A percentile compares a stretch with the other conserved stretches of the same genome.
phyloP scores from a whole-genome alignment of 352 stramenopile genomes.

The Globisporangium nodosum region DNA sequence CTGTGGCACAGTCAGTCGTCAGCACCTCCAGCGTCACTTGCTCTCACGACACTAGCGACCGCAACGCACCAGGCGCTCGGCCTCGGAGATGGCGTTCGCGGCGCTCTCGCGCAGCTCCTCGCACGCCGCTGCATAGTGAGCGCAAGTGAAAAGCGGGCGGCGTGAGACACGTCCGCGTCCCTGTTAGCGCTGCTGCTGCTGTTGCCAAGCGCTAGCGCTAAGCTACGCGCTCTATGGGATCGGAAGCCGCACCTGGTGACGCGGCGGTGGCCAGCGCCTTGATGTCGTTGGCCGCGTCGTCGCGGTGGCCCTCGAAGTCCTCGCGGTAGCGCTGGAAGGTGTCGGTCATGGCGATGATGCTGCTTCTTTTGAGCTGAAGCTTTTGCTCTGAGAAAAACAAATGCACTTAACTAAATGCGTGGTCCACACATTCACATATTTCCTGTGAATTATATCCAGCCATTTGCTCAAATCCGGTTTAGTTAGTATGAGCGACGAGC shows the following conservation, averaged over 20 bases:
- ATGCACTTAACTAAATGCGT: neutral
- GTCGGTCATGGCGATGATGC: slow-evolving; percentile 51
- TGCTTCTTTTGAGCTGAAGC: neutral
- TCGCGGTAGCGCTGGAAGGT: slow-evolving; percentile 70
- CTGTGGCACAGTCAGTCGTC: slow-evolving; percentile 14
- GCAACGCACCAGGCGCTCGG: slow-evolving; percentile 53
- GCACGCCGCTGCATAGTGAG: slow-evolving; percentile 23
- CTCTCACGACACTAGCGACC: no score
- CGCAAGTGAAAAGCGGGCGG: neutral
- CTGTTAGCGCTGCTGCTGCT: neutral
- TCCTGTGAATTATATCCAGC: neutral
- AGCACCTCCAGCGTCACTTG: neutral
- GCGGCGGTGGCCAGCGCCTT: slow-evolving; percentile 41
- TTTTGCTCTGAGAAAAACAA: neutral
- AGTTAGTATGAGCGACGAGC: slow-evolving; percentile 2
- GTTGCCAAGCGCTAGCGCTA: neutral
- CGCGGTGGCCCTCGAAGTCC: slow-evolving; percentile 77
- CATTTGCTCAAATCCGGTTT: neutral
- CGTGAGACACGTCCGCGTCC: neutral
- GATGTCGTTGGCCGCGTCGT: slow-evolving; percentile 62
- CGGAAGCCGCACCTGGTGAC: slow-evolving; percentile 11
- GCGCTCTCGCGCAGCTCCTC: slow-evolving; percentile 44
- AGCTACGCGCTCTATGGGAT: no score
- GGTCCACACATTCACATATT: neutral
- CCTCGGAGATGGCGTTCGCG: slow-evolving; percentile 60